Conservation (phyloP, 208 protist genomes). For the Leishmania arabica region DNA sequence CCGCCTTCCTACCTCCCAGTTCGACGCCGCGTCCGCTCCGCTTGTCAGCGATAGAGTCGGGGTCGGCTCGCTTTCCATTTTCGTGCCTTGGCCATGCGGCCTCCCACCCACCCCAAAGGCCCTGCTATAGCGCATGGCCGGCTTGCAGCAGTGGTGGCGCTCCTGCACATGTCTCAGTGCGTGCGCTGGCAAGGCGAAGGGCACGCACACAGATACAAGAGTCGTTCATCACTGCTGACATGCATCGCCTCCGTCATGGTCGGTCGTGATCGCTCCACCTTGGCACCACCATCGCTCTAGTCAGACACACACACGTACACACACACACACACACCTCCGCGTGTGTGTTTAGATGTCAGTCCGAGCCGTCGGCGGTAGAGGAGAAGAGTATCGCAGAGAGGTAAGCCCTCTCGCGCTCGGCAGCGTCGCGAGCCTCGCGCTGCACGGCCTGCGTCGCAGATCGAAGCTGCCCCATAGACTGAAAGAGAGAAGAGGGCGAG, state of each 20-base stretch:
- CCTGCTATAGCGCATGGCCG: neutral
- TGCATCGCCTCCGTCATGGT: neutral
- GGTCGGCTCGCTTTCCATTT: neutral
- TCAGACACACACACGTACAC: neutral
- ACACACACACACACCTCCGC: neutral
- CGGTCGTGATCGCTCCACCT: neutral
- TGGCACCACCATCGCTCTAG: neutral
- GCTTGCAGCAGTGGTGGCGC: neutral
- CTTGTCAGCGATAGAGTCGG: neutral
- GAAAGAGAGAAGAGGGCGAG: constrained; percentile 7
- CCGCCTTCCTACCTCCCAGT: neutral
- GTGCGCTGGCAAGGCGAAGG: neutral
- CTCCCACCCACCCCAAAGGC: neutral
- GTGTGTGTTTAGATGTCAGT: neutral
- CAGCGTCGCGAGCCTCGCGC: constrained; percentile 31
- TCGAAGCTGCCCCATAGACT: constrained; percentile 20
- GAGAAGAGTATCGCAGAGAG: constrained; percentile 33
- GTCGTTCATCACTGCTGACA: neutral
- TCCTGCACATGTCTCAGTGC: neutral
- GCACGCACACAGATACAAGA: neutral
- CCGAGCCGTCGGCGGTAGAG: neutral
- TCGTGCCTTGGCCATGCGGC: neutral
- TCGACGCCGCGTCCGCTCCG: neutral
- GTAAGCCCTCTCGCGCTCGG: constrained; percentile 31
- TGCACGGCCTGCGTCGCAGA: constrained; percentile 33